Percentiles rank a stretch among this genome's conserved stretches.
These are phyloP conservation scores for Cytospora leucostoma DNA, from an alignment of 2,329 filamentous ascomycete genomes.

Conservation along the genomic window DNA sequence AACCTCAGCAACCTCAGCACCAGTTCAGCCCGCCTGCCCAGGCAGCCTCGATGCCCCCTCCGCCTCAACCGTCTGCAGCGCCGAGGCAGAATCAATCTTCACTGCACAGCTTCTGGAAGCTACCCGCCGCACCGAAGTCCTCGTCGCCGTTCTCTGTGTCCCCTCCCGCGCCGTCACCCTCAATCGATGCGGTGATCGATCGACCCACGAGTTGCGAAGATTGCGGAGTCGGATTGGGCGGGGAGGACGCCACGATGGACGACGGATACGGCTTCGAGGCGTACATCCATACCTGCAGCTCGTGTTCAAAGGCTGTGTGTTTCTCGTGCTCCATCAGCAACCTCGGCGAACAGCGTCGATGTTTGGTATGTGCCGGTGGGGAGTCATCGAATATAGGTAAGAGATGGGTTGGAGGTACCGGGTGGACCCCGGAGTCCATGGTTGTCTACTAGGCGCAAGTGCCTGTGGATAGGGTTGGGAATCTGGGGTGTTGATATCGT, in stretches of 20 bases:
- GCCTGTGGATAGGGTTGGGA: neutral
- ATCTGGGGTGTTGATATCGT: neutral
- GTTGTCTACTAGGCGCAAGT: constrained; percentile 30
- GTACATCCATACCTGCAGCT: constrained; percentile 44
- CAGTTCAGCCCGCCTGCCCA: constrained; percentile 14
- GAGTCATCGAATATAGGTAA: constrained; percentile 29
- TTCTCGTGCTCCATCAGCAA: constrained; percentile 61
- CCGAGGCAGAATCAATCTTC: constrained; percentile 47
- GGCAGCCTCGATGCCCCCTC: constrained; percentile 20
- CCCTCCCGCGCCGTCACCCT: constrained; percentile 16
- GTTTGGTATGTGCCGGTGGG: constrained; percentile 52
- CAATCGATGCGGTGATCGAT: constrained; percentile 29
- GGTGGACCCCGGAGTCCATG: constrained; percentile 21
- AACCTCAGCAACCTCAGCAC: constrained; percentile 28
- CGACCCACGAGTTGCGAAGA: constrained; percentile 53
- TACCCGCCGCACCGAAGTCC: constrained; percentile 43
- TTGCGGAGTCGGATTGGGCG: constrained; percentile 42
- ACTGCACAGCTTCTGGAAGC: constrained; percentile 63
- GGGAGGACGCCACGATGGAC: constrained; percentile 42
- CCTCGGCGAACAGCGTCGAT: constrained; percentile 55
- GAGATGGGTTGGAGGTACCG: constrained; percentile 25
- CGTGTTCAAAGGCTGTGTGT: constrained; percentile 59
- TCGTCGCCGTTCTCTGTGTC: constrained; percentile 27
- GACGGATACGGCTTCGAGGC: constrained; percentile 36
- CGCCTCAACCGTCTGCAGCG: constrained; percentile 25